A percentile compares a stretch with the other conserved stretches of the same genome.
These are phyloP conservation scores for Schwanniomyces pseudopolymorphus DNA, from an alignment of 805 yeast species.

Conservation along the genomic window DNA sequence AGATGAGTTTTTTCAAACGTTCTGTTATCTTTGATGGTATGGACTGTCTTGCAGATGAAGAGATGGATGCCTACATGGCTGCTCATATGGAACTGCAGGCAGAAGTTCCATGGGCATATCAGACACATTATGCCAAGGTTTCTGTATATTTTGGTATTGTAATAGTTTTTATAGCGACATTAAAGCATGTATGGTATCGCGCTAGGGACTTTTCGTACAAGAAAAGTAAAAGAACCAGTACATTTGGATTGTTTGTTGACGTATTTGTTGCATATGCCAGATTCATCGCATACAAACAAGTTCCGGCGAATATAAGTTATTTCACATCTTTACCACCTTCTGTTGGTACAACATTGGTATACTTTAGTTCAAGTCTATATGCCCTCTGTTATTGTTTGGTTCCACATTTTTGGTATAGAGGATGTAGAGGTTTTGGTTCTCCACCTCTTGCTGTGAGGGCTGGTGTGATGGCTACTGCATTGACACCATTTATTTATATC, in stretches of 20 bases:
- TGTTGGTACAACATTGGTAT: slow-evolving; percentile 38
- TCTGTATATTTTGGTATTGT: slow-evolving; percentile 42
- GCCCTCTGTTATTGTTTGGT: slow-evolving; percentile 36
- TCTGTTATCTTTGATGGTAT: slow-evolving; percentile 30
- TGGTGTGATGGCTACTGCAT: slow-evolving; percentile 50
- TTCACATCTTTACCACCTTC: slow-evolving; percentile 32
- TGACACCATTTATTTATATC: slow-evolving; percentile 50
- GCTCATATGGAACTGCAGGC: slow-evolving; percentile 26
- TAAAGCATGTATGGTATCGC: slow-evolving; percentile 32
- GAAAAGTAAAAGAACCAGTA: slow-evolving; percentile 7
- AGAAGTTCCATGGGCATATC: slow-evolving; percentile 24
- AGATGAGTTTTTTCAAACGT: slow-evolving; percentile 6
- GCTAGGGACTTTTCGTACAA: slow-evolving; percentile 22
- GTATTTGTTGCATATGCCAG: slow-evolving; percentile 33
- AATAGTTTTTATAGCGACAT: slow-evolving; percentile 27
- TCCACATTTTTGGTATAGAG: slow-evolving; percentile 53
- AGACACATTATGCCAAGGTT: slow-evolving; percentile 34
- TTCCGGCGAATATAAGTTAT: slow-evolving; percentile 21
- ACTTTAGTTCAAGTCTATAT: slow-evolving; percentile 32
- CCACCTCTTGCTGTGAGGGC: slow-evolving; percentile 59
- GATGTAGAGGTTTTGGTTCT: slow-evolving; percentile 54
- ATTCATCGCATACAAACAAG: slow-evolving; percentile 32
- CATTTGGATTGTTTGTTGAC: slow-evolving; percentile 22
- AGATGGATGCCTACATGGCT: slow-evolving; percentile 18
- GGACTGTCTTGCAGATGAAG: slow-evolving; percentile 37